Conservation (phyloP, 495 filamentous ascomycete genomes). For the Mytilinidion resinicola region DNA sequence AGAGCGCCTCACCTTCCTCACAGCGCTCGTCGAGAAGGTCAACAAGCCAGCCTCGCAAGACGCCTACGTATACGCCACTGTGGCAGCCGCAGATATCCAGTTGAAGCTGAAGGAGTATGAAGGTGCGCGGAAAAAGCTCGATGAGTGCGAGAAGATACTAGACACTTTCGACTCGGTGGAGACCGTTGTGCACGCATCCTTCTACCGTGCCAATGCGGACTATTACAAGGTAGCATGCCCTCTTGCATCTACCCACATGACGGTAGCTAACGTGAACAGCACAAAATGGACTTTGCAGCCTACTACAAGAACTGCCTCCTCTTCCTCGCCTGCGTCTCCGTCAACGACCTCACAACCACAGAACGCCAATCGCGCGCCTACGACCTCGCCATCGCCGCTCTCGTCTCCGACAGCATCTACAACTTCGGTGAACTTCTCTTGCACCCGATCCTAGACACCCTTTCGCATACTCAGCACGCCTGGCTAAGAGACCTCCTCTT, state of each 20-base stretch:
- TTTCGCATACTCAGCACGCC: slow-evolving; percentile 56
- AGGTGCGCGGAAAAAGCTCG: slow-evolving; percentile 75
- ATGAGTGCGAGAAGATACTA: slow-evolving; percentile 77
- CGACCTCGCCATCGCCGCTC: slow-evolving; percentile 84
- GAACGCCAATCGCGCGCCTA: slow-evolving; percentile 81
- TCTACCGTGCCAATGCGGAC: slow-evolving; percentile 91
- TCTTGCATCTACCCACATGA: neutral
- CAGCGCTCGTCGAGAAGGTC: slow-evolving; percentile 75
- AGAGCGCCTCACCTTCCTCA: slow-evolving; percentile 82
- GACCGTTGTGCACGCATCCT: slow-evolving; percentile 90
- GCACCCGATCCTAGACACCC: slow-evolving; percentile 87
- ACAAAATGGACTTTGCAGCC: slow-evolving; percentile 81
- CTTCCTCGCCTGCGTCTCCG: slow-evolving; percentile 93
- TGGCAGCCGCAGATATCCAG: slow-evolving; percentile 84
- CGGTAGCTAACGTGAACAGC: slow-evolving; percentile 32
- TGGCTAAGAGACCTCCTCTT: slow-evolving; percentile 95
- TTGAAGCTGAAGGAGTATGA: slow-evolving; percentile 67
- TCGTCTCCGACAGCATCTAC: slow-evolving; percentile 92
- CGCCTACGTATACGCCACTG: slow-evolving; percentile 88
- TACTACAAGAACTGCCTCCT: slow-evolving; percentile 98
- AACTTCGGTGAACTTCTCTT: slow-evolving; percentile 98
- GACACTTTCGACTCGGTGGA: slow-evolving; percentile 94
- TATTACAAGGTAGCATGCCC: slow-evolving; percentile 67
- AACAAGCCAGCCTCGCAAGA: slow-evolving; percentile 91
- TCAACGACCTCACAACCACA: slow-evolving; percentile 58